These are phyloP conservation scores for Coniochaeta ligniaria DNA, from an alignment of 2,329 filamentous ascomycete genomes.

Conservation along the genomic window DNA sequence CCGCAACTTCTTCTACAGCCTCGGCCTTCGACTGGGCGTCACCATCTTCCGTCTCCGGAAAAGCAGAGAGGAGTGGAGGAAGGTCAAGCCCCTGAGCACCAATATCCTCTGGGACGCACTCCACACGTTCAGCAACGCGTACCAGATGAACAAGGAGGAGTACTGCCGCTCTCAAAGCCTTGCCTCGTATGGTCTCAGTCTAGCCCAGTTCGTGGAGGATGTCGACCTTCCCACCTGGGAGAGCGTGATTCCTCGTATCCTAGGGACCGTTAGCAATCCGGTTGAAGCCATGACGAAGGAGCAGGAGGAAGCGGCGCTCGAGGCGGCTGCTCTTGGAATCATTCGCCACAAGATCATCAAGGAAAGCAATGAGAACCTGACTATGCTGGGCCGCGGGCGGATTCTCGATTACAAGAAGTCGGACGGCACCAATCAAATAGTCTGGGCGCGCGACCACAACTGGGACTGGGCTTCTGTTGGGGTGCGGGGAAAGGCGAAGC, in stretches of 20 bases:
- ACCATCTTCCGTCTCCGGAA: constrained; percentile 15
- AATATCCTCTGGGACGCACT: not conserved
- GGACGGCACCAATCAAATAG: constrained; percentile 7
- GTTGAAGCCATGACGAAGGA: not conserved
- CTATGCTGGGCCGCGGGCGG: constrained; percentile 32
- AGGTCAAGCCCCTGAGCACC: not conserved
- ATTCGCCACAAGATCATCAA: constrained; percentile 32
- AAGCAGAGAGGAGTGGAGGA: not conserved
- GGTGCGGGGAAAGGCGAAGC: constrained; percentile 15
- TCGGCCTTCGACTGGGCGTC: constrained; percentile 31
- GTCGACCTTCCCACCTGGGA: constrained; percentile 18
- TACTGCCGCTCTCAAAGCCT: not conserved
- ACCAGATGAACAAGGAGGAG: not conserved
- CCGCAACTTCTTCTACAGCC: constrained; percentile 19
- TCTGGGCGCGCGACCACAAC: constrained; percentile 15
- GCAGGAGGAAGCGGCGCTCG: not conserved
- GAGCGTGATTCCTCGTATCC: too few species aligned
- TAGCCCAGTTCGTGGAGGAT: constrained; percentile 21
- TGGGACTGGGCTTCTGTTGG: constrained; percentile 26
- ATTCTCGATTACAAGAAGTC: constrained; percentile 14
- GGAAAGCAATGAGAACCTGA: constrained; percentile 34
- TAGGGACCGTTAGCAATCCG: not conserved
- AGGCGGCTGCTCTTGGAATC: constrained; percentile 13
- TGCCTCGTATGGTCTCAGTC: not conserved
- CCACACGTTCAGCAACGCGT: not conserved